Base-by-base conservation (phyloP, 2,329 filamentous ascomycete genomes). In the Waltergamsia citrina region DNA sequence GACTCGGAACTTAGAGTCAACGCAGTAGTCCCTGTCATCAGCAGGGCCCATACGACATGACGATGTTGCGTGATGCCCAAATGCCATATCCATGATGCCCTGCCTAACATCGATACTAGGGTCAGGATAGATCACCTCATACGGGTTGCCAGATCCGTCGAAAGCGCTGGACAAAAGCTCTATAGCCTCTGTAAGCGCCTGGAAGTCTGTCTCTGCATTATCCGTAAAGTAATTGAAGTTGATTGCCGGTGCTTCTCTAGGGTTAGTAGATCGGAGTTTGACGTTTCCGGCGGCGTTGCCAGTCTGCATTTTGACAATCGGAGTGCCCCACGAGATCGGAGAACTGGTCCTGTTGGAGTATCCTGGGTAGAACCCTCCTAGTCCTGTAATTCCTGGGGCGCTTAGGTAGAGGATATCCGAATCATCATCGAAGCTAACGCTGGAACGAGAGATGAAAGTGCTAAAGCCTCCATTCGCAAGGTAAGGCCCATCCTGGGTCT, bases 201-300 rank as follows among this genome's bases (percentile, higher is more conserved):
- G 44, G 1, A 67, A 47, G 38, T 72, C 49, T 28, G 59, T 54
- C 3, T 48, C 52, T 4, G 61, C 51, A 18, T 63, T 62, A 2
- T 55, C 52, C 29, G 53, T 49, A 63, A 49, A 67, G 44, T 59
- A 67, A 39, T 64, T 63, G 51, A 68, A 69, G 35, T 56, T 50
- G 41, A 73, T 72, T n/a, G 63, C 46, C 0, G 71, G 71, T 6
- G 62, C 56, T 30, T 72, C 69, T 9, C 64, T 62, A 0, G 70
- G 69, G 44, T 74, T 61, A 0, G 61, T 51, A 1, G 69, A 73
- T 21, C 54, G 57, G 7, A 74, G 60, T 2, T 47, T 60, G 6
- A 75, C 67, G 3, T 60, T 65, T 14, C 71, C 71, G 10, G 56
- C 55, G 19, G 20, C 33, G 39, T 42, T 42, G 33, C 33, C 26